phyloP scores from a whole-genome alignment of 148 eudicot genomes.

The Cornus kousa region DNA sequence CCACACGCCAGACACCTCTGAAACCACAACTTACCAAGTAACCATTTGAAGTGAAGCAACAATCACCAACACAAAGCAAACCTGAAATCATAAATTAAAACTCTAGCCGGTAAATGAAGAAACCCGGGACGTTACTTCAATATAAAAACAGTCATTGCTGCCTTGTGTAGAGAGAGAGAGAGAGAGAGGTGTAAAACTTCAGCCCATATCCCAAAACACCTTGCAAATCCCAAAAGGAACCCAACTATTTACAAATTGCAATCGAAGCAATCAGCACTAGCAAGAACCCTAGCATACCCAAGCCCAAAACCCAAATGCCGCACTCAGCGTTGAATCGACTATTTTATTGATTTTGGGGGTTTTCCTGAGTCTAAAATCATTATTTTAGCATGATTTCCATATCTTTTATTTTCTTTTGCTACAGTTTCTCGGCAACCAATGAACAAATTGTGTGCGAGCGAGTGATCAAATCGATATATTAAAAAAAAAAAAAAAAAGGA shows the following conservation, averaged over 20 bases:
- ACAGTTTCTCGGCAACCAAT: too few species aligned
- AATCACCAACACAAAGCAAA: background rate
- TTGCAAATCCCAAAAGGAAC: constrained; percentile 16
- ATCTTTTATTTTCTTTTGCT: too few species aligned
- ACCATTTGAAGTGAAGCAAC: constrained; percentile 26
- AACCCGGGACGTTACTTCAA: background rate
- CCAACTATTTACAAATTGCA: background rate
- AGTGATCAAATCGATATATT: too few species aligned
- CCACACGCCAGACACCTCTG: background rate
- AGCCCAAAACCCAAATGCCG: too few species aligned
- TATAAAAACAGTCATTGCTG: background rate
- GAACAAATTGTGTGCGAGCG: too few species aligned
- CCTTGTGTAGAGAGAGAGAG: constrained; percentile 3
- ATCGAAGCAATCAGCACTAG: too few species aligned
- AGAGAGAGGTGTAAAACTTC: background rate
- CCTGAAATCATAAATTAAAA: constrained; percentile 24
- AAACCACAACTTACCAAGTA: constrained; percentile 1
- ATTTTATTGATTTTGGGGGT: too few species aligned
- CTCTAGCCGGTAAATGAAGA: constrained; percentile 26
- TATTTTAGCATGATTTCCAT: too few species aligned
- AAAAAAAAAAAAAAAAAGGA: too few species aligned
- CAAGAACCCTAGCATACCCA: too few species aligned
- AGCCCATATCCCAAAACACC: background rate
- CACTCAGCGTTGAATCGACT: too few species aligned
- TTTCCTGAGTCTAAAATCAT: too few species aligned